Evolutionary conservation across 257 asterid species (phyloP), one percentile per base, ranked within the genome.

Genomic region (Plantago elongata): DNA sequence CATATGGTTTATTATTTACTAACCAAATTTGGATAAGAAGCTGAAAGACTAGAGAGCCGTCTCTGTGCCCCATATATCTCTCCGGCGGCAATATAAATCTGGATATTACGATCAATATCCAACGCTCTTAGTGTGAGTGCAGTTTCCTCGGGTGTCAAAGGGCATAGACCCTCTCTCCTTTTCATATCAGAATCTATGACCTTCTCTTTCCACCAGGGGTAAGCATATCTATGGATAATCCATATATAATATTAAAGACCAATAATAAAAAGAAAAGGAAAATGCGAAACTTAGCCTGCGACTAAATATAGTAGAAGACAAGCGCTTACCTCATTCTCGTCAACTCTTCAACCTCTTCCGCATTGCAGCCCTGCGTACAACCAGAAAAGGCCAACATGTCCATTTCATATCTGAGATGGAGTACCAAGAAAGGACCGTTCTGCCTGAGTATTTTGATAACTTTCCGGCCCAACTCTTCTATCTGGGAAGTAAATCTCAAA

Each of bases 121-220:
- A 93, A 54, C 7, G 99, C 99, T 69, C 89, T 78, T 60, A 93
- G 72, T 6, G 83, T 82, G 43, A 93, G 79, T 27, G 96, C 88
- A 69, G 99, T 93, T 85, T 93, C 99, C 68, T 93, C 99, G 1
- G 99, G 99, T 27, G 99, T 93, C 78, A 89, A 79, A 29, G 99
- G 99, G 37, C 99, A 93, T 38, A 83, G 72, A 45, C 99, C 99
- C 51, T 89, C 99, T 79, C 76, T 89, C 79, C 99, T 85, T 80
- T 89, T 93, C 84, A 75, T 71, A 64, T 85, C 92, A 13, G 99
- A 93, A 73, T 93, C 84, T 38, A 93, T 87, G 62, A 87, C 55
- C 80, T 93, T 93, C 80, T 93, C 99, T 70, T 89, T 93, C 99
- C 99, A 93, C 99, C 99, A 93, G 0, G 97, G 99, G 74, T 89